Evolutionary conservation across 495 filamentous ascomycete genomes (phyloP).

Genomic region (Mycothermus thermophilus): DNA sequence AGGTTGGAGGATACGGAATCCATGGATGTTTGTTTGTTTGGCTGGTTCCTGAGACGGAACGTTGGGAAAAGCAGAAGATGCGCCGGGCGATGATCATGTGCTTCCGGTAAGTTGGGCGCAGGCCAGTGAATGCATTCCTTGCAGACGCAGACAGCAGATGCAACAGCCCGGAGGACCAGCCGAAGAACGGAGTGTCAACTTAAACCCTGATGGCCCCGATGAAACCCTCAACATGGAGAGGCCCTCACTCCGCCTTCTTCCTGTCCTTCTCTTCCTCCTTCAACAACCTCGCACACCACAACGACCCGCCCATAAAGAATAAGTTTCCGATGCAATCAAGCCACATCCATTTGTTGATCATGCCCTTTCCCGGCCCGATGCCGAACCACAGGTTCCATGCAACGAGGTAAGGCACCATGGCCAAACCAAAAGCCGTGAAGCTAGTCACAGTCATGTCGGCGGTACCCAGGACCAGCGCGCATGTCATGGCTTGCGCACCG

Average conservation of each 20-base stretch:
- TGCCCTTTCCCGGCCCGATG: slow-evolving; percentile 12
- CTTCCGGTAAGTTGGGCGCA: slow-evolving; percentile 1
- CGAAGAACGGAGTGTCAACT: no score
- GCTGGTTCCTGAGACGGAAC: no score
- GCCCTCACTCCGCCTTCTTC: background rate
- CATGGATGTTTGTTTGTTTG: no score
- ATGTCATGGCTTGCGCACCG: slow-evolving; percentile 21
- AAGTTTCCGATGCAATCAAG: slow-evolving; percentile 16
- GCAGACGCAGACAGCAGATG: no score
- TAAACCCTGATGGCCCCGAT: no score
- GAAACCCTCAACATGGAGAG: no score
- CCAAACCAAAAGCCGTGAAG: slow-evolving; percentile 15
- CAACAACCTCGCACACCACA: slow-evolving; percentile 11
- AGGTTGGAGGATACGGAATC: background rate
- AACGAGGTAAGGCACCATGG: slow-evolving; percentile 20
- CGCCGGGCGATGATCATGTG: slow-evolving; percentile 5
- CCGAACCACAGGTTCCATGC: slow-evolving; percentile 16
- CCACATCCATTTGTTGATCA: slow-evolving; percentile 13
- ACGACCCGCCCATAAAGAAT: slow-evolving; percentile 11
- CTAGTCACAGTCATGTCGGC: slow-evolving; percentile 10
- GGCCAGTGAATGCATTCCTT: no score
- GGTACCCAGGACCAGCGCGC: slow-evolving; percentile 14
- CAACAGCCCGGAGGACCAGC: no score
- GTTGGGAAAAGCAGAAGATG: no score
- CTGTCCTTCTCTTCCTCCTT: slow-evolving; percentile 8